A percentile compares a stretch with the other conserved stretches of the same genome.
Evolutionary conservation across 2,329 filamentous ascomycete species (phyloP).

Genomic region (Verticillium zaregamsianum): DNA sequence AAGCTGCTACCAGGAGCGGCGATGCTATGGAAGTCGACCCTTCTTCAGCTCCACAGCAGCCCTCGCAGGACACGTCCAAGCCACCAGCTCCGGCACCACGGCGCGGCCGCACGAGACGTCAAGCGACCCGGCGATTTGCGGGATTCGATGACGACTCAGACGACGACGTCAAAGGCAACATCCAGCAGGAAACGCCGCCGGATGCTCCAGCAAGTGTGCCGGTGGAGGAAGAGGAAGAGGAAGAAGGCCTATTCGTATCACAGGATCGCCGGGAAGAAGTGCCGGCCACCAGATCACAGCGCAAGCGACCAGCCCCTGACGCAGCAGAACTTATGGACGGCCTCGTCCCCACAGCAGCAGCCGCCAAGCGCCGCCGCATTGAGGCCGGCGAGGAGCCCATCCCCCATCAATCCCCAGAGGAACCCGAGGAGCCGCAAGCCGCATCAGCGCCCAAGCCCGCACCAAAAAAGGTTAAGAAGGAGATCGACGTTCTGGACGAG

Average conservation of each 20-base stretch:
- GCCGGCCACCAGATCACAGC: conserved; percentile 22
- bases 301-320: conserved; percentile 42
- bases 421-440: conserved; percentile 20
- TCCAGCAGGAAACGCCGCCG: conserved; percentile 19
- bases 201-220: not conserved
- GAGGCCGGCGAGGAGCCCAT: conserved; percentile 50
- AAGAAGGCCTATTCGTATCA: conserved; percentile 53
- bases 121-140: conserved; percentile 57
- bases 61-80: conserved; percentile 2
- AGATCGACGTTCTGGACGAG: conserved; percentile 65
- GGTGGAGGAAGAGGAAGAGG: conserved; percentile 20
- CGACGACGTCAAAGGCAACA: conserved; percentile 27
- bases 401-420: conserved; percentile 22
- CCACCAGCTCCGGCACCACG: not conserved
- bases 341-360: conserved; percentile 71
- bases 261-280: conserved; percentile 31
- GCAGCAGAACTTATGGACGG: conserved; percentile 60
- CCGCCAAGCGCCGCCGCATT: conserved; percentile 73
- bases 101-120: conserved; percentile 14
- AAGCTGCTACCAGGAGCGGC: conserved; percentile 11
- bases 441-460: conserved; percentile 20
- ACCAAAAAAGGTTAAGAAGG: conserved; percentile 49
- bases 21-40: conserved; percentile 21
- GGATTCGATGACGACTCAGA: conserved; percentile 58
- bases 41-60: conserved; percentile 7